Evolutionary conservation across 345 rosid genomes (phyloP), one percentile per base, ranked within the genome.

Genomic region (Eucalyptus viminalis): DNA sequence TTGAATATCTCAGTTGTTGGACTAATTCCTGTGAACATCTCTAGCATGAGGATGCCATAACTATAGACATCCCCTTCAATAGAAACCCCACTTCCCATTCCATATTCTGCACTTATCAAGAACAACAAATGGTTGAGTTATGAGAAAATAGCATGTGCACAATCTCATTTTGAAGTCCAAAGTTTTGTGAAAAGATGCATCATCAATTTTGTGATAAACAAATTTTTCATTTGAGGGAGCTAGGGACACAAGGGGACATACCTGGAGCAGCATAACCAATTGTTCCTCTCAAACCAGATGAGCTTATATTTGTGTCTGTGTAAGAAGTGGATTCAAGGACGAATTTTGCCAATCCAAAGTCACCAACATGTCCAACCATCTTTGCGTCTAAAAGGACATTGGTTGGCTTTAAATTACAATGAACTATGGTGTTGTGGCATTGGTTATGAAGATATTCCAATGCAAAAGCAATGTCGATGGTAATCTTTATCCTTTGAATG

Each of bases 41-140:
- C 92, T 21, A 91, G 34, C 83, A 92, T 31, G 5, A 93, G 88
- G 14, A 93, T 90, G 3, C 93, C 92, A 83, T 80, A 93, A 50
- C 93, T 91, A 31, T 91, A 90, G 22, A 92, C 90, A 60, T 92
- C 91, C 2, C 93, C 93, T 8, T 47, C 4, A 2, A 85, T 81
- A 12, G 93, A 90, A 11, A 89, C 88, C 24, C 37, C 65, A 1
- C 89, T 89, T 12, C 93, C 93, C 89, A 89, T 40, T 10, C 93
- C 93, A 86, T 93, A 92, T 62, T 93, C 92, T 92, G 88, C 44
- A 86, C n/a, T 5, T 45, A 21, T 6, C 14, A 11, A 76, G 47
- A 21, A 6, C 14, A 0, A 37, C 27, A 11, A 5, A 37, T 37
- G 25, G 8, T 37, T 76, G 45, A 72, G 8, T 13, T 21, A 72